These are phyloP conservation scores for Psilocybe tampanensis DNA, from an alignment of 768 basidiomycete genomes.

Conservation along the genomic window DNA sequence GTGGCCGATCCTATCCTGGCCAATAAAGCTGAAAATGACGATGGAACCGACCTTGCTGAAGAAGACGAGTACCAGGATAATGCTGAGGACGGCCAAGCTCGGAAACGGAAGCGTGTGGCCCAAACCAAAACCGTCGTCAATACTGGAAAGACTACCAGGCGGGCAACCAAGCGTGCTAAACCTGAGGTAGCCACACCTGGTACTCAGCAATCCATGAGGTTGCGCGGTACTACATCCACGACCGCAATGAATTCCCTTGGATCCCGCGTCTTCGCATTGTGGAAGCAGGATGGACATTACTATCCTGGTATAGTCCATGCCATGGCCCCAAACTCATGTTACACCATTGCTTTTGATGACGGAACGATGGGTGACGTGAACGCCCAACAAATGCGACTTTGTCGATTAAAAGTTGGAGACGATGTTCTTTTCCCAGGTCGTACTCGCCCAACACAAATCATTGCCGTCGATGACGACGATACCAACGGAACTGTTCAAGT, in stretches of 20 bases:
- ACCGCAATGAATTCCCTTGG: conserved; percentile 26
- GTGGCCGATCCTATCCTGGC: conserved; percentile 26
- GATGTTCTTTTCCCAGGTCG: conserved; percentile 44
- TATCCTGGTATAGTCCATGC: conserved; percentile 60
- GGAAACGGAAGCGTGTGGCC: conserved; percentile 48
- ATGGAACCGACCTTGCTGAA: conserved; percentile 42
- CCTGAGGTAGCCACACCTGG: conserved; percentile 27
- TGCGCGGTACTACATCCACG: conserved; percentile 38
- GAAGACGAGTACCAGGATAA: conserved; percentile 44
- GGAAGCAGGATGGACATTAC: conserved; percentile 61
- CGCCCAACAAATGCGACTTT: conserved; percentile 54
- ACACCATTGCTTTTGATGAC: conserved; percentile 72
- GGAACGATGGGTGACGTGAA: conserved; percentile 46
- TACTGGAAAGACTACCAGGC: conserved; percentile 21
- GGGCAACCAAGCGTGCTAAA: conserved; percentile 28
- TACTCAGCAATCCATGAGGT: conserved; percentile 38
- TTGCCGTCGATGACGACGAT: conserved; percentile 32
- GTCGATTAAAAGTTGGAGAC: conserved; percentile 56
- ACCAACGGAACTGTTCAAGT: conserved; percentile 40
- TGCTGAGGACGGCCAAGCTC: conserved; percentile 32
- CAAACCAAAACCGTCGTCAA: conserved; percentile 24
- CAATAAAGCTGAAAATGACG: conserved; percentile 31
- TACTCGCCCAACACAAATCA: conserved; percentile 34
- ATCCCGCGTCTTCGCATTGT: conserved; percentile 72
- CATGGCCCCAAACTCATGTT: conserved; percentile 30